These are phyloP conservation scores for Cucurbita pepo DNA, from an alignment of 306 rosid genomes.

Conservation along the genomic window DNA sequence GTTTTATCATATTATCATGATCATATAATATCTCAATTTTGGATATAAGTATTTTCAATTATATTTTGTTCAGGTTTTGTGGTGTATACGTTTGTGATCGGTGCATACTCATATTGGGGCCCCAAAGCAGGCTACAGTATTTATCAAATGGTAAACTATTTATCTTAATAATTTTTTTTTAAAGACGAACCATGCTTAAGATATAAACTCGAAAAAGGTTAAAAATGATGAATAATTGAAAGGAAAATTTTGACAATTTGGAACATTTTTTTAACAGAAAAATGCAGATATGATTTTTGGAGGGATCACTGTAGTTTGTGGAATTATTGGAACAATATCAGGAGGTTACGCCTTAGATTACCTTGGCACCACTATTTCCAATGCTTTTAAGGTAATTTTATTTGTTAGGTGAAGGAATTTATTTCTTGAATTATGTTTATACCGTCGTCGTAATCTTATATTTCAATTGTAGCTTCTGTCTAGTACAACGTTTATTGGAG, in stretches of 20 bases:
- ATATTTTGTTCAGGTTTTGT: slow-evolving; percentile 29
- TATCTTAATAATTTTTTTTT: not conserved
- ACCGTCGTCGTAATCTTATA: too few relatives aligned
- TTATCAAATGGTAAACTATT: slow-evolving; percentile 54
- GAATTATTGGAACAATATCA: slow-evolving; percentile 59
- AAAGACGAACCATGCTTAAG: too few relatives aligned
- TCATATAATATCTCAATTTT: not conserved
- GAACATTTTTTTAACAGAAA: slow-evolving; percentile 22
- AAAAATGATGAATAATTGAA: too few relatives aligned
- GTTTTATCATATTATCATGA: not conserved
- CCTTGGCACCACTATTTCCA: slow-evolving; percentile 41
- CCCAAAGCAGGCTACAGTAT: slow-evolving; percentile 73
- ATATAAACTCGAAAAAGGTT: too few relatives aligned
- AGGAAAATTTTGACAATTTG: slow-evolving; percentile 5
- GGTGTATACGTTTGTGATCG: slow-evolving; percentile 66
- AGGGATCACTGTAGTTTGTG: slow-evolving; percentile 60
- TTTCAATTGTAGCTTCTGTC: slow-evolving; percentile 53
- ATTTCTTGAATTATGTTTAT: not conserved
- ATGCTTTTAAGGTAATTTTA: slow-evolving; percentile 71
- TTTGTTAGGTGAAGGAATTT: not conserved
- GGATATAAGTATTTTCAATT: not conserved
- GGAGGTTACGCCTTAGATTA: slow-evolving; percentile 64
- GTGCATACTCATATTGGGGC: slow-evolving; percentile 91
- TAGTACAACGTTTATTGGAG: slow-evolving; percentile 48
- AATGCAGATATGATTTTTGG: slow-evolving; percentile 76